Percentiles rank a stretch among this genome's conserved stretches.
Evolutionary conservation across 208 protist species (phyloP).

Genomic region (Crithidia fasciculata): DNA sequence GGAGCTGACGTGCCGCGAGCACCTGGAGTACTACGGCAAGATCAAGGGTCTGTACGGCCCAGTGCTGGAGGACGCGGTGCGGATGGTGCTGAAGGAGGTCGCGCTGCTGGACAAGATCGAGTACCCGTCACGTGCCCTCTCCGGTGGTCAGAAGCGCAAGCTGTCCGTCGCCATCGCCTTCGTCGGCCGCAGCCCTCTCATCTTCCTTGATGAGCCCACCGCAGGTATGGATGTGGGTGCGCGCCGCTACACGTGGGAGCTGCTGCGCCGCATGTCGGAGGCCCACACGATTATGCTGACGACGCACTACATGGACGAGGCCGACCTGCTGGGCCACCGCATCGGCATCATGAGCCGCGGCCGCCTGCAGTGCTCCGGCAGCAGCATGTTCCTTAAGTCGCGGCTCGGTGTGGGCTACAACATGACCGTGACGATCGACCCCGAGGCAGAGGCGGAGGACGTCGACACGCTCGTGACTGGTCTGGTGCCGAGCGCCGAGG

Average conservation of each 20-base stretch:
- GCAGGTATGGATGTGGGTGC: conserved; percentile 87
- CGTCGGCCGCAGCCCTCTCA: conserved; percentile 73
- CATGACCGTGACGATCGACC: conserved; percentile 43
- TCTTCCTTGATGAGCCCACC: conserved; percentile 93
- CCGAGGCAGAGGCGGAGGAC: conserved; percentile 30
- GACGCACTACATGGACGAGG: conserved; percentile 98
- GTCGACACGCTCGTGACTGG: conserved; percentile 25
- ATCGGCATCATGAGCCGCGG: conserved; percentile 92
- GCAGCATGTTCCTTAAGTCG: conserved; percentile 63
- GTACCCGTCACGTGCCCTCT: conserved; percentile 44
- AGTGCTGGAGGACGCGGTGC: conserved; percentile 37
- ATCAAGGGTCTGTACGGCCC: conserved; percentile 81
- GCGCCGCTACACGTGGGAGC: conserved; percentile 84
- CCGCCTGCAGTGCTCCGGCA: conserved; percentile 56
- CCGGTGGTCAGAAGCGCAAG: conserved; percentile 90
- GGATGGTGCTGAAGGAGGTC: conserved; percentile 49
- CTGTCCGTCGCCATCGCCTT: conserved; percentile 90
- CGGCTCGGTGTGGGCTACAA: conserved; percentile 62
- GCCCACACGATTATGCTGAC: conserved; percentile 73
- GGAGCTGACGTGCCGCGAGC: conserved; percentile 89
- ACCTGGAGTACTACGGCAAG: conserved; percentile 88
- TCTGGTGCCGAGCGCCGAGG: conserved; percentile 35
- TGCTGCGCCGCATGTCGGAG: conserved; percentile 54
- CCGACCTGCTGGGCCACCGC: conserved; percentile 92
- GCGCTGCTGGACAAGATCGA: conserved; percentile 62